Evolutionary conservation across 352 stramenopile species (phyloP).

Genomic region (Pythium sp.): DNA sequence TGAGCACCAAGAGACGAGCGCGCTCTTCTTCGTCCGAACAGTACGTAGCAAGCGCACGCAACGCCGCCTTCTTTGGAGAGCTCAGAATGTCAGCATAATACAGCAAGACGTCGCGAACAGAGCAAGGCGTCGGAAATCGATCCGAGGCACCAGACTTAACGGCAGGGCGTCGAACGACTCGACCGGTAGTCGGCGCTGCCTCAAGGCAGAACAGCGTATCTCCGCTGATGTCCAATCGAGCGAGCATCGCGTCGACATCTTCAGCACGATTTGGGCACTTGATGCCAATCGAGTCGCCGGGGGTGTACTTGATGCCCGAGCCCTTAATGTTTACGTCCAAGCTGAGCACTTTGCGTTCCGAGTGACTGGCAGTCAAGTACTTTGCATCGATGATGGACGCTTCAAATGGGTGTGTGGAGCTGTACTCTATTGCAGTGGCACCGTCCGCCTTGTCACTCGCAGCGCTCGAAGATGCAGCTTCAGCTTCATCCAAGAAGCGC

Average conservation of each 20-base stretch:
- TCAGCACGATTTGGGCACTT: conserved; percentile 74
- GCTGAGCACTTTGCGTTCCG: conserved; percentile 57
- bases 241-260: conserved; percentile 68
- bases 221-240: conserved; percentile 42
- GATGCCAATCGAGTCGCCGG: conserved; percentile 85
- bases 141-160: conserved; percentile 29
- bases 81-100: conserved; percentile 83
- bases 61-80: conserved; percentile 69
- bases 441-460: neutral
- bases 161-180: conserved; percentile 10
- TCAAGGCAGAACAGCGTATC: conserved; percentile 36
- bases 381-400: conserved; percentile 38
- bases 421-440: conserved; percentile 28
- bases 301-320: conserved; percentile 62
- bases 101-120: conserved; percentile 72
- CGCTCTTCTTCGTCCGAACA: conserved; percentile 64
- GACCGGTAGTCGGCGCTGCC: conserved; percentile 21
- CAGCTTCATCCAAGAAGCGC: conserved; percentile 29
- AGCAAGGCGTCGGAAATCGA: conserved; percentile 54
- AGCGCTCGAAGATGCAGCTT: neutral
- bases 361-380: conserved; percentile 46
- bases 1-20: conserved; percentile 58
- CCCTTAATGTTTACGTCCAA: conserved; percentile 44
- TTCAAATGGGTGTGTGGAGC: conserved; percentile 46
- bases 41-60: conserved; percentile 64